A percentile compares a stretch with the other conserved stretches of the same genome.
These are phyloP conservation scores for Pythium brachiatum DNA, from an alignment of 352 stramenopile species.

Conservation along the genomic window DNA sequence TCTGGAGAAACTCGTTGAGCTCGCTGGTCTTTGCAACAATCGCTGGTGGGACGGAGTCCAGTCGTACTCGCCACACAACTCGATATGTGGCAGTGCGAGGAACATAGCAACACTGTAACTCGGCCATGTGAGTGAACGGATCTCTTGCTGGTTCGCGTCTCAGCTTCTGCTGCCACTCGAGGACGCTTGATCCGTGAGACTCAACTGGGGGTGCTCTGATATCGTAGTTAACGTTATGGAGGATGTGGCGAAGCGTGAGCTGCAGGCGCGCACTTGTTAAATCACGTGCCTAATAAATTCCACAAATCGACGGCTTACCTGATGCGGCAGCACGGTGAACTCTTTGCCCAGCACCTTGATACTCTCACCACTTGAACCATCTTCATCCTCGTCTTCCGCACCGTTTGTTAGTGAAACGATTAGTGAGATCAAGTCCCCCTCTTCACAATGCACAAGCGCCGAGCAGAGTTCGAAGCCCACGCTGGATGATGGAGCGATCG, in stretches of 20 bases:
- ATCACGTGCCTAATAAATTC: too few relatives aligned
- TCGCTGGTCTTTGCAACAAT: neutral
- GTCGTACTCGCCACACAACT: conserved; percentile 17
- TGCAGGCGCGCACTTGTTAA: neutral
- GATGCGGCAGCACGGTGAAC: conserved; percentile 8
- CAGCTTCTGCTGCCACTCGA: conserved; percentile 6
- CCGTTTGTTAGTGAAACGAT: neutral
- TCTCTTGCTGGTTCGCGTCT: neutral
- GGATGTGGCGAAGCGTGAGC: conserved; percentile 10
- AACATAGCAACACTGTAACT: conserved; percentile 6
- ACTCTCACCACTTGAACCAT: neutral
- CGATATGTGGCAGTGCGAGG: conserved; percentile 7
- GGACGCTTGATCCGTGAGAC: neutral
- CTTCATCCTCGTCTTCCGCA: neutral
- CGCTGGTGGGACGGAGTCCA: neutral
- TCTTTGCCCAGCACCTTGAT: conserved; percentile 18
- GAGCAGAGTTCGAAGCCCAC: conserved; percentile 7
- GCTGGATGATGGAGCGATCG: neutral
- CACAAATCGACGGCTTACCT: neutral
- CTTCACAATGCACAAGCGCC: conserved; percentile 19
- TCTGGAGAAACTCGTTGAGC: neutral
- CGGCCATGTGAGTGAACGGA: neutral
- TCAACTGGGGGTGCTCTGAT: neutral
- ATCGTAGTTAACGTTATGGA: conserved; percentile 6
- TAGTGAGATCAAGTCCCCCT: conserved; percentile 5